phyloP scores from a whole-genome alignment of 805 yeast genomes.

The Starmera dryadoides region DNA sequence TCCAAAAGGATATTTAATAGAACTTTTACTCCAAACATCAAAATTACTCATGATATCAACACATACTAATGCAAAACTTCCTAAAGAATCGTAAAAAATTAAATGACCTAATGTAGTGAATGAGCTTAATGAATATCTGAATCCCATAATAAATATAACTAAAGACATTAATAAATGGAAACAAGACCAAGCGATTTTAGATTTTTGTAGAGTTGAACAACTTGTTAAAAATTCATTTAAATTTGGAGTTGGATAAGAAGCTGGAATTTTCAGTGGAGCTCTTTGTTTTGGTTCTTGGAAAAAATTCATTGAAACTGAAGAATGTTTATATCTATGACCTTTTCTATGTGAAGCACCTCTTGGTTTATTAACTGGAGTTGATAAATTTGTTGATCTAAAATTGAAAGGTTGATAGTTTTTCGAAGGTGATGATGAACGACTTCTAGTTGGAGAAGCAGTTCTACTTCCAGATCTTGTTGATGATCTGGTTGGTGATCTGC shows the following conservation, averaged over 20 bases:
- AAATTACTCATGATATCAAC: slow-evolving; percentile 86
- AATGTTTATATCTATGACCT: slow-evolving; percentile 93
- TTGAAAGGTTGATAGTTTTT: slow-evolving; percentile 47
- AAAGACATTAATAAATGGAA: slow-evolving; percentile 51
- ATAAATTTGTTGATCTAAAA: slow-evolving; percentile 47
- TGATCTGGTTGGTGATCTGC: slow-evolving; percentile 21
- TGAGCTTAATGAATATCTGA: slow-evolving; percentile 46
- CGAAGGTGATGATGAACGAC: slow-evolving; percentile 20
- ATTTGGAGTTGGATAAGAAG: slow-evolving; percentile 38
- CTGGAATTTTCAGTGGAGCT: slow-evolving; percentile 74
- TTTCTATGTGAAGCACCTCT: slow-evolving; percentile 67
- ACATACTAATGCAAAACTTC: slow-evolving; percentile 57
- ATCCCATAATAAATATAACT: slow-evolving; percentile 53
- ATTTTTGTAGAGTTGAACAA: slow-evolving; percentile 48
- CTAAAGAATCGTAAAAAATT: slow-evolving; percentile 78
- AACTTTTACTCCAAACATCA: slow-evolving; percentile 82
- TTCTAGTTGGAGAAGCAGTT: slow-evolving; percentile 25
- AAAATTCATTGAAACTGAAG: slow-evolving; percentile 92
- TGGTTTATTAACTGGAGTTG: slow-evolving; percentile 24
- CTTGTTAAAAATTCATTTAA: slow-evolving; percentile 54
- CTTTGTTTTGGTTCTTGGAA: slow-evolving; percentile 86
- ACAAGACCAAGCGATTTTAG: slow-evolving; percentile 50
- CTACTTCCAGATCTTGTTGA: slow-evolving; percentile 19
- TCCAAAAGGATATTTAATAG: slow-evolving; percentile 86
- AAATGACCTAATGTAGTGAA: slow-evolving; percentile 80